phyloP scores from a whole-genome alignment of 305 asterid species.

The Striga hermonthica region DNA sequence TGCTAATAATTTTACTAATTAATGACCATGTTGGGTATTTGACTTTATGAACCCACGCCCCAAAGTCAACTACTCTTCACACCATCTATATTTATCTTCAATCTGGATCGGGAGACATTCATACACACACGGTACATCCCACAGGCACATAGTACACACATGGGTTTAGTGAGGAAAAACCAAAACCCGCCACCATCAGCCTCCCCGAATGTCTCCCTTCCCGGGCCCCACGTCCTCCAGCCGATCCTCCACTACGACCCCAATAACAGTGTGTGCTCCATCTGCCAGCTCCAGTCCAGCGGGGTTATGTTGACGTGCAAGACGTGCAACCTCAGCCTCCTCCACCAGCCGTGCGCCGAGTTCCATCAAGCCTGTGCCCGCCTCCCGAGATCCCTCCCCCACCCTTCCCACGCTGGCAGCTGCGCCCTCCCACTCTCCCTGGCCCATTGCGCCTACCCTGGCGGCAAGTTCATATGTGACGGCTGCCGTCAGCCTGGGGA shows the following conservation, averaged over 20 bases:
- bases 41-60: no score
- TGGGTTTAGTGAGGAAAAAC: constrained; percentile 39
- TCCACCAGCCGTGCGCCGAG: constrained; percentile 51
- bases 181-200: constrained; percentile 17
- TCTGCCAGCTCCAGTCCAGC: constrained; percentile 47
- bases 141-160: neutral
- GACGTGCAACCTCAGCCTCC: constrained; percentile 49
- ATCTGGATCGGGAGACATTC: no score
- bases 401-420: constrained; percentile 48
- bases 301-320: constrained; percentile 47
- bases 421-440: constrained; percentile 47
- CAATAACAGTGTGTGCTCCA: constrained; percentile 39
- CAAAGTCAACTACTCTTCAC: no score
- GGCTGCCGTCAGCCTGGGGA: constrained; percentile 49
- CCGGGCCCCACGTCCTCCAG: constrained; percentile 52
- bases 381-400: constrained; percentile 48
- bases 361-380: constrained; percentile 54
- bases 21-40: no score
- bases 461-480: constrained; percentile 59
- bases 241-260: constrained; percentile 32
- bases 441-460: constrained; percentile 37
- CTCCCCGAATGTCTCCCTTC: constrained; percentile 35
- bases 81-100: no score
- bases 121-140: no score
- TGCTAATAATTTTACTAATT: no score